Percentiles rank a stretch among this genome's conserved stretches.
These are phyloP conservation scores for Kuraishia ogatae DNA, from an alignment of 805 yeast species.

Conservation along the genomic window DNA sequence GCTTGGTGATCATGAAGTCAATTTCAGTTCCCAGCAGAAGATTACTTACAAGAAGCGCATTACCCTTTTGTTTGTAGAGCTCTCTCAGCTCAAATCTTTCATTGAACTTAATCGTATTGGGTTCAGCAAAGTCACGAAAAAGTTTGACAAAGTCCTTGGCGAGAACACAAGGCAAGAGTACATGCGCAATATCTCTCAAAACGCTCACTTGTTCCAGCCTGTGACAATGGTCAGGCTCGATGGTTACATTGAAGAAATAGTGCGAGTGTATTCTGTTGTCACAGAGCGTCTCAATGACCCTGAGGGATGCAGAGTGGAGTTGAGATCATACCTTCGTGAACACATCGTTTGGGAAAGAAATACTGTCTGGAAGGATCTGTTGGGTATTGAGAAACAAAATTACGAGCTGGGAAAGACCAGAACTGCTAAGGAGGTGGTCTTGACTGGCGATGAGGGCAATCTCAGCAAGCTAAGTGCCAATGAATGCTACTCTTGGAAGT, in stretches of 20 bases:
- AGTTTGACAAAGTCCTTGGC: constrained; percentile 42
- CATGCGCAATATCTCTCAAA: constrained; percentile 16
- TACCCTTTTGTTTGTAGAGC: constrained; percentile 33
- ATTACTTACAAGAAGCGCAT: constrained; percentile 37
- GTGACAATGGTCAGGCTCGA: constrained; percentile 17
- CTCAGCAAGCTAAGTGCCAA: constrained; percentile 21
- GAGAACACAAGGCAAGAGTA: constrained; percentile 32
- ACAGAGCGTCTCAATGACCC: constrained; percentile 18
- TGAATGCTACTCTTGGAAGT: constrained; percentile 21
- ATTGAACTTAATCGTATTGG: constrained; percentile 45
- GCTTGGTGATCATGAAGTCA: constrained; percentile 38
- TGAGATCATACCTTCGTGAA: constrained; percentile 47
- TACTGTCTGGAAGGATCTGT: constrained; percentile 50
- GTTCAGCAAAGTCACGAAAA: constrained; percentile 42
- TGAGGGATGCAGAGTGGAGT: constrained; percentile 40
- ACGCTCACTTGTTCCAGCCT: constrained; percentile 29
- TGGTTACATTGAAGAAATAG: constrained; percentile 19
- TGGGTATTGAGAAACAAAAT: constrained; percentile 30
- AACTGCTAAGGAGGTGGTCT: constrained; percentile 24
- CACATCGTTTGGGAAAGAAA: constrained; percentile 50
- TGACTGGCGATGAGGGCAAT: constrained; percentile 24
- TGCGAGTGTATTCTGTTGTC: constrained; percentile 19
- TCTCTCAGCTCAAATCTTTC: constrained; percentile 40
- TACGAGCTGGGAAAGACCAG: constrained; percentile 6
- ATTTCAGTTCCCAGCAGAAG: constrained; percentile 39